phyloP scores from a whole-genome alignment of 306 rosid species.

The Purshia tridentata region DNA sequence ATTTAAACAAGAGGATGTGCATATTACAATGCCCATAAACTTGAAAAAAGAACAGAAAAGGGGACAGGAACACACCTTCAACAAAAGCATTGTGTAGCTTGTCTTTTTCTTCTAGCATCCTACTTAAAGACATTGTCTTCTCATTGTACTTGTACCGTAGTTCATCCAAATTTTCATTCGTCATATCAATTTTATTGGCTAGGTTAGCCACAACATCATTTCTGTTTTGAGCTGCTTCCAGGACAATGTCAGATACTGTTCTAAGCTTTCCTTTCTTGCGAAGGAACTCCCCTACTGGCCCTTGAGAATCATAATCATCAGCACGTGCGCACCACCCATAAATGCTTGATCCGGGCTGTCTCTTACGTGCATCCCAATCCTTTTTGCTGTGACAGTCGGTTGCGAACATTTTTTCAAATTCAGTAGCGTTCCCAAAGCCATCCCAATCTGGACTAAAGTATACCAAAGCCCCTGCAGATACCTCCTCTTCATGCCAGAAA shows the following conservation, averaged over 20 bases:
- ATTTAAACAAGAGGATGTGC: neutral
- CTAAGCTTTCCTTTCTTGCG: constrained; percentile 71
- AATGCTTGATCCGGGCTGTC: constrained; percentile 39
- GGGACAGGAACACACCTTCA: constrained; percentile 55
- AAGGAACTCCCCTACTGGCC: constrained; percentile 75
- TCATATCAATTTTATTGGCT: constrained; percentile 62
- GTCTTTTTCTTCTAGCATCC: constrained; percentile 87
- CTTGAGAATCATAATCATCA: constrained; percentile 62
- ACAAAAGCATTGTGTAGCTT: constrained; percentile 63
- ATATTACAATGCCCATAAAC: neutral
- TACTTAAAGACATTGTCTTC: constrained; percentile 71
- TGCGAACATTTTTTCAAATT: constrained; percentile 69
- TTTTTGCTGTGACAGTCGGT: constrained; percentile 46
- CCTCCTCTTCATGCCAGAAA: constrained; percentile 40
- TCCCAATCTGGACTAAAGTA: constrained; percentile 71
- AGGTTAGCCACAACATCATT: constrained; percentile 62
- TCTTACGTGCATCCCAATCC: constrained; percentile 52
- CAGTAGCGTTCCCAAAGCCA: constrained; percentile 72
- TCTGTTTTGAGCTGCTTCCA: constrained; percentile 65
- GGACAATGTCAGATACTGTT: constrained; percentile 73
- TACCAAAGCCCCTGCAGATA: constrained; percentile 44
- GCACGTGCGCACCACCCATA: constrained; percentile 94
- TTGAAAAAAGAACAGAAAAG: neutral
- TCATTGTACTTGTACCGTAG: constrained; percentile 67
- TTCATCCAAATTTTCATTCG: constrained; percentile 62